Base-by-base conservation (phyloP, 176 grass and related monocot species). In the Aechmea fasciata region DNA sequence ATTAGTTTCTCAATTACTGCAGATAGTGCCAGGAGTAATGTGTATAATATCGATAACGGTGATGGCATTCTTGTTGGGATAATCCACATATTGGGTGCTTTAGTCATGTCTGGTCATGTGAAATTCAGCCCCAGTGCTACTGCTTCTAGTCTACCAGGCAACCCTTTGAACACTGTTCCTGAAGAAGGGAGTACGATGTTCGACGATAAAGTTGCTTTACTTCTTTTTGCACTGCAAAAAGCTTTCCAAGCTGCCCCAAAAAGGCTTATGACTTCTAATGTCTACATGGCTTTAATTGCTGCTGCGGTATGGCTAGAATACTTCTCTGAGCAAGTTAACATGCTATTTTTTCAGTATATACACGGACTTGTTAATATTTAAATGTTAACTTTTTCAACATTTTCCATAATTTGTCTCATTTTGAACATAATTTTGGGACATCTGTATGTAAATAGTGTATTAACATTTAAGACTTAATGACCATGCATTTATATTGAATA, bases 171-270 rank as follows among this genome's bases (percentile, higher is more conserved):
- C 7, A 76, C 73, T 50, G 48, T 73, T 80, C 53, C 76, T 83
- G 86, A 87, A 83, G 91, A 92, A 75, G 89, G 92, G 80, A 91
- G 77, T 81, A 67, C 68, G 33, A 70, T 90, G 83, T 85, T 80
- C 48, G 89, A 97, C 73, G 93, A 97, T 57, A 97, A 77, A 80
- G 74, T 85, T 26, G 76, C 86, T 3, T 70, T 97, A 74, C 69
- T 97, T 73, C 86, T 92, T 49, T 97, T 97, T 87, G 93, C 93
- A 71, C 83, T 97, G 52, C 93, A 97, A 73, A 92, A 97, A 83
- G 84, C 89, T 68, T 87, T 97, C 67, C 88, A 97, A 80, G 81
- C 93, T 70, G 86, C 86, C 51, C 83, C 85, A 33, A 77, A 64
- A 53, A 88, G 89, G 63, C 89, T 97, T 69, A 87, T 97, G 93